Base-by-base conservation (phyloP, 2,329 filamentous ascomycete genomes). In the Colletotrichum lentis region DNA sequence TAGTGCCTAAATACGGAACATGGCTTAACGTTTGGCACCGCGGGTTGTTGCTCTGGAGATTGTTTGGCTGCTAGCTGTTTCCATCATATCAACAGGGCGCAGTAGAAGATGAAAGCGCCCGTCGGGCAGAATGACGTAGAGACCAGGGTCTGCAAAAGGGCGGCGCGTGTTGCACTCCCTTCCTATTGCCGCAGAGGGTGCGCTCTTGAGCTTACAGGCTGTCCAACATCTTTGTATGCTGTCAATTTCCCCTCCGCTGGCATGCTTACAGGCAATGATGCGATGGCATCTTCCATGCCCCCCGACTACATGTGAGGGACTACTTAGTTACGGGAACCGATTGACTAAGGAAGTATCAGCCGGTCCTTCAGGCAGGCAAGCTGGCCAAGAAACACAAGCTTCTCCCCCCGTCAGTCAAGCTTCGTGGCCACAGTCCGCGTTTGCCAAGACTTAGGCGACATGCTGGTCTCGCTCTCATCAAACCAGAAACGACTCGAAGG, bases 391-490 rank as follows among this genome's bases (percentile, higher is more conserved):
- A 37, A 56, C 39, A 66, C 66, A 66, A 66, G 66, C 66, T 66
- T 69, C 62, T n/a, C 56, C 50, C 56, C 50, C 55, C 43, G 50
- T 46, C 49, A 35, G 35, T 59, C 66, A 69, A 69, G 66, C 66
- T 69, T 66, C n/a, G 52, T 46, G 52, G 55, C 37, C 66, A 57
- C 66, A 61, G 62, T 50, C 62, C 66, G 66, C 66, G 20, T 69
- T 69, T 56, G 62, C 66, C 66, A 69, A 69, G 66, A 58, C 66
- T 52, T 55, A 50, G 56, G 62, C 56, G 56, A 61, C 55, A 50
- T 49, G 50, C 27, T 66, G 66, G 65, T 65, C 61, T 65, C 55
- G 49, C 35, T 11, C 62, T 59, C 62, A 64, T 60, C 65, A 60
- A 60, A 59, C 22, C 49, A 60, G 35, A 22, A 60, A 44, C 39